A percentile compares a stretch with the other conserved stretches of the same genome.
phyloP scores from a whole-genome alignment of 2,329 filamentous ascomycete genomes.

The Aspergillus quadrilineatus region DNA sequence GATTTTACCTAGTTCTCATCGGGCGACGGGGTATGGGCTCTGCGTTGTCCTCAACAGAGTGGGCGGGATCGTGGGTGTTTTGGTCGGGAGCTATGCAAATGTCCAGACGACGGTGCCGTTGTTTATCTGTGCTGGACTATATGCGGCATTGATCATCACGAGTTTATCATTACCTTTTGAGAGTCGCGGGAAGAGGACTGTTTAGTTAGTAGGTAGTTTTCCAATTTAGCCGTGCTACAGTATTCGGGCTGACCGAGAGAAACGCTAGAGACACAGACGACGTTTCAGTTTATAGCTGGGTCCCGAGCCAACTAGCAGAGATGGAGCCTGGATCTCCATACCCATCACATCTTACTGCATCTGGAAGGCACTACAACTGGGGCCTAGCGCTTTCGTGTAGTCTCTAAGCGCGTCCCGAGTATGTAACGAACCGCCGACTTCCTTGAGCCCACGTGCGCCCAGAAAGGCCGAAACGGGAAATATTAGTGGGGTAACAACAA shows the following conservation, averaged over 20 bases:
- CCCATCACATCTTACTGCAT: too few species aligned
- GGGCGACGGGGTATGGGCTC: constrained; percentile 52
- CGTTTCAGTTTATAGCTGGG: too few species aligned
- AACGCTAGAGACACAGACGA: too few species aligned
- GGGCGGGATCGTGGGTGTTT: constrained; percentile 43
- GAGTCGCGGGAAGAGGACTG: constrained; percentile 40
- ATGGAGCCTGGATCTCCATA: neutral
- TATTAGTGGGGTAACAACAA: too few species aligned
- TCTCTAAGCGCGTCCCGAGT: too few species aligned
- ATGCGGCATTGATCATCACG: constrained; percentile 43
- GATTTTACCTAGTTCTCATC: constrained; percentile 53
- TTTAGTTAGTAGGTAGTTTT: constrained; percentile 26
- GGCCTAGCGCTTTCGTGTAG: too few species aligned
- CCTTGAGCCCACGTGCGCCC: too few species aligned
- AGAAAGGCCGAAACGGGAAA: too few species aligned
- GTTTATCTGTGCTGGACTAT: constrained; percentile 44
- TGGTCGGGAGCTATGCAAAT: constrained; percentile 42
- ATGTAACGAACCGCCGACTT: too few species aligned
- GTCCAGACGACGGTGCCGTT: constrained; percentile 41
- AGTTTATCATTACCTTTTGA: constrained; percentile 47
- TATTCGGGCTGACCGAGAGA: neutral
- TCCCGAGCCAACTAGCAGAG: too few species aligned
- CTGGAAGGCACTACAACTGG: too few species aligned
- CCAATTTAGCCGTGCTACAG: neutral
- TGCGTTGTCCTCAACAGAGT: constrained; percentile 42